phyloP scores from a whole-genome alignment of 805 yeast species.

The Ogataea pini region DNA sequence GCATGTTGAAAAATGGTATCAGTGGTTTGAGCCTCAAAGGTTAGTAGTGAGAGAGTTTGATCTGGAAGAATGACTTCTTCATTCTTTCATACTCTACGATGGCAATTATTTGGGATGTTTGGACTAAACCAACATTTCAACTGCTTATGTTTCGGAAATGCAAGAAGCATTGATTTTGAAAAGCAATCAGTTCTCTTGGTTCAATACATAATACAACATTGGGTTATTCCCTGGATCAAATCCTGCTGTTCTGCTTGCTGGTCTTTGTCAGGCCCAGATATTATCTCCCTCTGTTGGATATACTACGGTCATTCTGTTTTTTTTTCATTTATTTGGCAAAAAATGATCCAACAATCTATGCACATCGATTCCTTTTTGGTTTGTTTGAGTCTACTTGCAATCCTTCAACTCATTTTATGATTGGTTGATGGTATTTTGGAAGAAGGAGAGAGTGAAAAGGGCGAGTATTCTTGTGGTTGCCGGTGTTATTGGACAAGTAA shows the following conservation, averaged over 20 bases:
- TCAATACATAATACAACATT: constrained; percentile 30
- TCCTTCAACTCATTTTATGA: constrained; percentile 38
- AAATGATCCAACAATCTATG: constrained; percentile 51
- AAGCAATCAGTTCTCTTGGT: constrained; percentile 27
- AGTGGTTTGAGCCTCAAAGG: constrained; percentile 19
- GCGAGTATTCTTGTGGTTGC: constrained; percentile 63
- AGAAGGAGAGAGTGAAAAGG: constrained; percentile 58
- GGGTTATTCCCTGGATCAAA: constrained; percentile 64
- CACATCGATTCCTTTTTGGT: constrained; percentile 60
- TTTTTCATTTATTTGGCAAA: constrained; percentile 33
- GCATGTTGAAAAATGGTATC: constrained; percentile 19
- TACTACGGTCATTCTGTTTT: constrained; percentile 50
- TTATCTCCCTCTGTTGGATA: constrained; percentile 47
- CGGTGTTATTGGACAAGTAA: constrained; percentile 60
- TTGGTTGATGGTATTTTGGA: constrained; percentile 59
- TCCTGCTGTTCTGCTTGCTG: constrained; percentile 52
- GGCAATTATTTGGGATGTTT: constrained; percentile 45
- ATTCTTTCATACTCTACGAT: constrained; percentile 39
- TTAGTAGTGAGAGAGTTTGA: constrained; percentile 12
- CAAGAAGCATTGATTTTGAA: constrained; percentile 42
- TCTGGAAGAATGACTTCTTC: constrained; percentile 25
- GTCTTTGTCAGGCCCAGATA: constrained; percentile 46
- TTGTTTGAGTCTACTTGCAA: constrained; percentile 44
- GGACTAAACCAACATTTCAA: constrained; percentile 54
- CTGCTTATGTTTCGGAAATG: constrained; percentile 72